These are phyloP conservation scores for Gossypium armourianum DNA, from an alignment of 441 rosid species.

Conservation along the genomic window DNA sequence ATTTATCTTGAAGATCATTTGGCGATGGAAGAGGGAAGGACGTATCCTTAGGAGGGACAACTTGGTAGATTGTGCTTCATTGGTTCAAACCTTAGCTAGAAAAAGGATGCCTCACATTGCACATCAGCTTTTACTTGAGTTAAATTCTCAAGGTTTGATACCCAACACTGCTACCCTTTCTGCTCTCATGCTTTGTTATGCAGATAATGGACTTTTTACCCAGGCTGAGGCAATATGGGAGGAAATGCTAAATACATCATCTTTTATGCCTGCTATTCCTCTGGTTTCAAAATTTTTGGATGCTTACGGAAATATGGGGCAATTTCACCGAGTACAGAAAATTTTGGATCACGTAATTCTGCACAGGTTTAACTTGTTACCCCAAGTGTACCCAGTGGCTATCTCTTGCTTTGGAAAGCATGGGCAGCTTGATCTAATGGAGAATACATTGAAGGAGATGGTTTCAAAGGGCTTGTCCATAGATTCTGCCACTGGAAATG, in stretches of 20 bases:
- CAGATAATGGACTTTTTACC: slow-evolving; percentile 36
- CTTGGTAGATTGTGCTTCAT: not conserved
- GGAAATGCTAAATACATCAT: slow-evolving; percentile 32
- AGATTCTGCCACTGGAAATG: slow-evolving; percentile 42
- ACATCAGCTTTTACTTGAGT: slow-evolving; percentile 32
- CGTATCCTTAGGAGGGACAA: not conserved
- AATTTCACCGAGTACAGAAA: slow-evolving; percentile 30
- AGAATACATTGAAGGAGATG: slow-evolving; percentile 34
- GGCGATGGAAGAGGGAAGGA: slow-evolving; percentile 3
- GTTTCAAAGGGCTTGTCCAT: slow-evolving; percentile 33
- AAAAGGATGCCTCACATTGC: slow-evolving; percentile 21
- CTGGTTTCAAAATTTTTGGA: slow-evolving; percentile 38
- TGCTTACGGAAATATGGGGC: slow-evolving; percentile 37
- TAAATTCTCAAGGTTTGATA: slow-evolving; percentile 37
- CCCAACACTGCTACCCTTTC: slow-evolving; percentile 32
- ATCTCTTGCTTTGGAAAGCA: slow-evolving; percentile 55
- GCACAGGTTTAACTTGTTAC: slow-evolving; percentile 28
- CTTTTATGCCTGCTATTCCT: slow-evolving; percentile 30
- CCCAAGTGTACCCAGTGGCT: slow-evolving; percentile 35
- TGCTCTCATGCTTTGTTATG: slow-evolving; percentile 45
- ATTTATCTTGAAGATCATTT: not conserved
- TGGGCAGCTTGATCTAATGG: slow-evolving; percentile 58
- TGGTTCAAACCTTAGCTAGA: slow-evolving; percentile 2
- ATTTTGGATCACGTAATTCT: slow-evolving; percentile 33
- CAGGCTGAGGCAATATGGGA: slow-evolving; percentile 49